Evolutionary conservation across 352 stramenopile genomes (phyloP), one percentile per base, ranked within the genome.

Genomic region (Globisporangium cederbergense): DNA sequence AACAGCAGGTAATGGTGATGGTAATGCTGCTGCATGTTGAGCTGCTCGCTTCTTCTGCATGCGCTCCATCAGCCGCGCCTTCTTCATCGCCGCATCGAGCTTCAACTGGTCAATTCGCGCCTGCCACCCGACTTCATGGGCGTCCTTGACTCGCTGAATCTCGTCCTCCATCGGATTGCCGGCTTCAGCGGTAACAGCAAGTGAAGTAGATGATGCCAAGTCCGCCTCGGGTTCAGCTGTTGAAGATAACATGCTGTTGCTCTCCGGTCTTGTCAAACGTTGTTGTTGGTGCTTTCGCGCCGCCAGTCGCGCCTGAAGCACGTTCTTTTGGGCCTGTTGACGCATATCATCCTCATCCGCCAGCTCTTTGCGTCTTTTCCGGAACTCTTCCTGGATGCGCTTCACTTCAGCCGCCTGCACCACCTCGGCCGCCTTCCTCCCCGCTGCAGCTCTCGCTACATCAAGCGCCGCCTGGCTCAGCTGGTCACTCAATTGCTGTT

Each of bases 91-190:
- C 4, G 67, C 66, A 13, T 84, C 76, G 1, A 56, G 22, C 34
- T 80, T 70, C 0, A 84, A 47, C 28, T 82, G 72, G 25, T 71
- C 34, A 20, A 71, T 40, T 20, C 69, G 65, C 46, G 65, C 59
- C 20, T 67, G 63, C 43, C 78, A 54, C 3, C 74, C 62, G 2
- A 58, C 64, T 2, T 63, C 65, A 51, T 82, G 76, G 22, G 70
- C 70, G 3, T 67, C 66, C 42, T 75, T 67, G 4, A 83, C 67
- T 13, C 58, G 62, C 9, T 66, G 66, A 13, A 81, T 74, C 43
- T 80, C 76, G 22, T 60, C 58, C 34, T 68, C 65, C 3, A 61
- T n/a, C 16, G 64, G 42, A 0, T 58, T 25, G 30, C 49, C 34
- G 7, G 38, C 3, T 11, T 30, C n/a, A 34, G 16, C 8, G 3